Conservation (phyloP, 1,284 basidiomycete genomes). For the Mycena sp. region DNA sequence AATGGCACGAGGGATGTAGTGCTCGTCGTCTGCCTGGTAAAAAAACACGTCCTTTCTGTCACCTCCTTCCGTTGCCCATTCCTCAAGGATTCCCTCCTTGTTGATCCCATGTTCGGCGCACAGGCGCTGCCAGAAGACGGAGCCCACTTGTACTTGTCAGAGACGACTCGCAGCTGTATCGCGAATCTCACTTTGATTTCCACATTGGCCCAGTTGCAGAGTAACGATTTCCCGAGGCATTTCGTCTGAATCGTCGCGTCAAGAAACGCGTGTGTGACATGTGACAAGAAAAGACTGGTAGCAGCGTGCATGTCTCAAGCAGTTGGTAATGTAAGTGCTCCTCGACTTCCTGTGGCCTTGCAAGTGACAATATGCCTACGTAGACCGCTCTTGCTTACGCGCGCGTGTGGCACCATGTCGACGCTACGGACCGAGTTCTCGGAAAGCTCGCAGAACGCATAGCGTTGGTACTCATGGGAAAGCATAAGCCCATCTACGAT, state of each 20-base stretch:
- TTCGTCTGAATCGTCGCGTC: neutral
- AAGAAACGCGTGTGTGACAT: constrained; percentile 3
- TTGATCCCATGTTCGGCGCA: constrained; percentile 97
- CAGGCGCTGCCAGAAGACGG: constrained; percentile 94
- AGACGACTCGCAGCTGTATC: neutral
- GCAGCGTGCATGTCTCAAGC: constrained; percentile 75
- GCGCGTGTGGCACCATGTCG: constrained; percentile 95
- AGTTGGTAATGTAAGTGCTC: constrained; percentile 68
- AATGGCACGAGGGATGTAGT: constrained; percentile 97
- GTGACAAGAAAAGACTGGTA: neutral
- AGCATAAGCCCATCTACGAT: constrained; percentile 98
- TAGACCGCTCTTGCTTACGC: constrained; percentile 95
- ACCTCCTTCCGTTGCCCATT: constrained; percentile 93
- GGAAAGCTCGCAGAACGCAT: constrained; percentile 95
- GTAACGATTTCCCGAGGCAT: constrained; percentile 93
- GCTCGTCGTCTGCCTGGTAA: constrained; percentile 99
- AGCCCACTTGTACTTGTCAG: constrained; percentile 69
- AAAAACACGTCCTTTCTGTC: constrained; percentile 99
- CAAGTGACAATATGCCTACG: neutral
- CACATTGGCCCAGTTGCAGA: constrained; percentile 93
- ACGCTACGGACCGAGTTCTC: constrained; percentile 89
- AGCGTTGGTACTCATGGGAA: constrained; percentile 97
- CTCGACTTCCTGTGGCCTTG: neutral
- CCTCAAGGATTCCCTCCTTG: constrained; percentile 92
- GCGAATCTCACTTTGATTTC: constrained; percentile 85